Evolutionary conservation across 441 rosid species (phyloP).

Genomic region (Codiaeum variegatum): DNA sequence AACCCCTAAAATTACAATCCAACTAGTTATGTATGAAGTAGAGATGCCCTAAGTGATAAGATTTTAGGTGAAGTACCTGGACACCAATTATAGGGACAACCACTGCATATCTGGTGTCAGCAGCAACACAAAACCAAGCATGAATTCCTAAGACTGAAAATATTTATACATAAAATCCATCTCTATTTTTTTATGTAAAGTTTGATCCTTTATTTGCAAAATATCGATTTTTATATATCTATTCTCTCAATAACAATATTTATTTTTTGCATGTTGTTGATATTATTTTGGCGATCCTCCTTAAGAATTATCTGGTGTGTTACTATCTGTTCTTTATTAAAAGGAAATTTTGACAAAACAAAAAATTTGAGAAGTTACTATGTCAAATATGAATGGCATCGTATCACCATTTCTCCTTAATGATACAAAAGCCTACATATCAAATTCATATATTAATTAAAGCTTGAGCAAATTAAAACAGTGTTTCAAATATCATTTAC

Average conservation of each 20-base stretch:
- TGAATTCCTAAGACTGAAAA: constrained; percentile 49
- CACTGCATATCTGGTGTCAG: constrained; percentile 67
- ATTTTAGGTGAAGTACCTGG: constrained; percentile 50
- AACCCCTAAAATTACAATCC: constrained; percentile 53
- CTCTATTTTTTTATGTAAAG: too few relatives aligned
- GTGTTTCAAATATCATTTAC: background rate
- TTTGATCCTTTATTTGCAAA: too few relatives aligned
- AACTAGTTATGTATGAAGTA: background rate
- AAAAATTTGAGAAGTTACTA: constrained; percentile 37
- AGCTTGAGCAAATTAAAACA: background rate
- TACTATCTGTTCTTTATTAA: background rate
- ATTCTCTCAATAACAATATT: too few relatives aligned
- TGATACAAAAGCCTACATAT: constrained; percentile 73
- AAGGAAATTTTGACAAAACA: background rate
- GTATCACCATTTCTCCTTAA: constrained; percentile 82
- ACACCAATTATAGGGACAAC: constrained; percentile 75
- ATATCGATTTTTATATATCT: too few relatives aligned
- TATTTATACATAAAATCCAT: too few relatives aligned
- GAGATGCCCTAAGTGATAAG: background rate
- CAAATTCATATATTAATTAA: background rate
- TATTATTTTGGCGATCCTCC: background rate
- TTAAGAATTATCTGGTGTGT: background rate
- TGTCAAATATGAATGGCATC: constrained; percentile 93
- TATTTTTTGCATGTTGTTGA: too few relatives aligned
- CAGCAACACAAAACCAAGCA: constrained; percentile 90